Conservation (phyloP, 495 filamentous ascomycete genomes). For the Penicillium angulare region DNA sequence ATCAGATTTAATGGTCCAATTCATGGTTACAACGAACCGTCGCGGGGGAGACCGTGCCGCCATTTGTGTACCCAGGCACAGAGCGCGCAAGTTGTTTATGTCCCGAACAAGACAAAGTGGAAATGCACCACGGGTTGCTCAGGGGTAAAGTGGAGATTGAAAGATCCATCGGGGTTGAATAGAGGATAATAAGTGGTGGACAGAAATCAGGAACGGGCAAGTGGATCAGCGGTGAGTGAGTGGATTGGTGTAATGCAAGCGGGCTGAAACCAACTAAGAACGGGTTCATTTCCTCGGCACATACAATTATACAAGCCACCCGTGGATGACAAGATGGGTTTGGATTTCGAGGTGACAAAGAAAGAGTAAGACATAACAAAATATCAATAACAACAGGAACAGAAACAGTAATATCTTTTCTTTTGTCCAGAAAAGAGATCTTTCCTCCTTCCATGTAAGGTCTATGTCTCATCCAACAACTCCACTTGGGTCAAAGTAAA, state of each 20-base stretch:
- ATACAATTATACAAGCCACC: too few relatives aligned
- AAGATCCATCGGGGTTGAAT: conserved; percentile 6
- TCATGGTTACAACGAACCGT: background rate
- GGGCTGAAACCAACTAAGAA: conserved; percentile 10
- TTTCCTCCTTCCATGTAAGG: too few relatives aligned
- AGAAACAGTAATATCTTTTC: too few relatives aligned
- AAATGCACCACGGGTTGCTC: conserved; percentile 19
- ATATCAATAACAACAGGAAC: too few relatives aligned
- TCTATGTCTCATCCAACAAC: too few relatives aligned
- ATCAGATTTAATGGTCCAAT: background rate
- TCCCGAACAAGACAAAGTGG: background rate
- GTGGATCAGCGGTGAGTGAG: conserved; percentile 18
- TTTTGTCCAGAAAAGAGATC: too few relatives aligned
- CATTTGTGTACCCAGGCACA: background rate
- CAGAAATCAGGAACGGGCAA: conserved; percentile 22
- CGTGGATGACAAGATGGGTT: too few relatives aligned
- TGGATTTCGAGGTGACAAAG: too few relatives aligned
- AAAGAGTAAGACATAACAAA: too few relatives aligned
- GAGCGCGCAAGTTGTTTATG: background rate
- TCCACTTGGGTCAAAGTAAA: too few relatives aligned
- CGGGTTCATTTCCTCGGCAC: background rate
- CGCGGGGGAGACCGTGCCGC: conserved; percentile 1
- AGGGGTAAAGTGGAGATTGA: conserved; percentile 32
- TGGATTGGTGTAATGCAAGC: conserved; percentile 6
- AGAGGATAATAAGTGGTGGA: conserved; percentile 6